These are phyloP conservation scores for Ophiostoma piceae DNA, from an alignment of 2,329 filamentous ascomycete genomes.

Conservation along the genomic window DNA sequence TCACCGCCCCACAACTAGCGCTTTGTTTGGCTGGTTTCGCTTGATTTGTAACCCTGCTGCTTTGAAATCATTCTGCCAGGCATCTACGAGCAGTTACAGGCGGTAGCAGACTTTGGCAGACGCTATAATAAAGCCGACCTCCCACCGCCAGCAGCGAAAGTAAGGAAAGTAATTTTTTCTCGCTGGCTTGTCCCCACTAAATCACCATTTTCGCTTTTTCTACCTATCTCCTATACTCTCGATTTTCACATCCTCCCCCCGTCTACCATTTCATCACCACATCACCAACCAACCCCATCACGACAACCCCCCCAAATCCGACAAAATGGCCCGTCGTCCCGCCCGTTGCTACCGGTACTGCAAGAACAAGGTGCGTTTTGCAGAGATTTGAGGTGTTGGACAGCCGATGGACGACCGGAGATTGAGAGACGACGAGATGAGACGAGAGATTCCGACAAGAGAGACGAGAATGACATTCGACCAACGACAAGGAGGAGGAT, in stretches of 20 bases:
- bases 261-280: conserved; percentile 19
- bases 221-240: conserved; percentile 28
- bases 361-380: conserved; percentile 94
- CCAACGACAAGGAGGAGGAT: not conserved
- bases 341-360: conserved; percentile 99
- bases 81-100: no score
- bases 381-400: conserved; percentile 1
- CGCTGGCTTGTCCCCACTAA: not conserved
- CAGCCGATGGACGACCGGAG: conserved; percentile 17
- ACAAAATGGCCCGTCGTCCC: conserved; percentile 98
- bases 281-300: conserved; percentile 31
- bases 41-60: conserved; percentile 12
- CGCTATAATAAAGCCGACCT: no score
- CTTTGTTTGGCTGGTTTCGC: conserved; percentile 7
- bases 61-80: conserved; percentile 15
- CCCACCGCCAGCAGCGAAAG: not conserved
- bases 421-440: conserved; percentile 4
- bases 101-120: no score
- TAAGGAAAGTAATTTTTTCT: conserved; percentile 16
- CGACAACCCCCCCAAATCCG: conserved; percentile 43
- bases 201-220: conserved; percentile 20
- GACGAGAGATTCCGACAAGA: not conserved
- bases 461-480: conserved; percentile 3
- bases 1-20: conserved; percentile 2
- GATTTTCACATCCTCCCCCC: conserved; percentile 11